Evolutionary conservation across 2,329 filamentous ascomycete genomes (phyloP).

Genomic region (Karstenula rhodostoma): DNA sequence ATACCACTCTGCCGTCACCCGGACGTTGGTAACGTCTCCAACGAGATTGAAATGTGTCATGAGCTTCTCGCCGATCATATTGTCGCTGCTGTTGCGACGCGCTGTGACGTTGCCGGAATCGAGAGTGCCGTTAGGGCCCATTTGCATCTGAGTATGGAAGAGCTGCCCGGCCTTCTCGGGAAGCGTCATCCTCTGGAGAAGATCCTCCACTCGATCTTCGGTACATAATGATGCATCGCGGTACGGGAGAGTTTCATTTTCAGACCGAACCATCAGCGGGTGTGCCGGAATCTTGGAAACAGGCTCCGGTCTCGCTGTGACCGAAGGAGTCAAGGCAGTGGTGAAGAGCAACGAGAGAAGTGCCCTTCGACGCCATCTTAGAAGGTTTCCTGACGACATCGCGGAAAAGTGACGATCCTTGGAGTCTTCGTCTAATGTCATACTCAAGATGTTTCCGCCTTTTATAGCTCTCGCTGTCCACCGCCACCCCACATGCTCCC

Average conservation of each 20-base stretch:
- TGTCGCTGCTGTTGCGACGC: conserved; percentile 38
- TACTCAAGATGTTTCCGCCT: not conserved
- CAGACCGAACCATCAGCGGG: not conserved
- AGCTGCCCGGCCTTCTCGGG: conserved; percentile 60
- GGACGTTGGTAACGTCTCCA: conserved; percentile 54
- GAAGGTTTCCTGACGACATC: not conserved
- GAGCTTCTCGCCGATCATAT: conserved; percentile 45
- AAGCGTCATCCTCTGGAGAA: conserved; percentile 56
- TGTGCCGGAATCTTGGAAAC: not conserved
- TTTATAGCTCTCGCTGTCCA: conserved; percentile 5
- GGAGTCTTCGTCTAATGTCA: not conserved
- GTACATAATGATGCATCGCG: conserved; percentile 51
- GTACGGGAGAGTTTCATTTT: conserved; percentile 37
- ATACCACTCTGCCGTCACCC: conserved; percentile 49
- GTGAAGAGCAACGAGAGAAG: conserved; percentile 5
- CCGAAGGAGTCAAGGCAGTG: not conserved
- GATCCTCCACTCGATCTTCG: conserved; percentile 58
- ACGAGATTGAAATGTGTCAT: conserved; percentile 60
- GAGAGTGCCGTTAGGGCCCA: conserved; percentile 45
- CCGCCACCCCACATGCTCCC: not conserved
- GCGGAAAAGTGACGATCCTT: not conserved
- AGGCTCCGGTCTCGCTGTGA: conserved; percentile 1
- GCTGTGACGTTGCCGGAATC: conserved; percentile 22
- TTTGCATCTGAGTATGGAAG: conserved; percentile 52
- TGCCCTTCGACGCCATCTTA: not conserved